Base-by-base conservation (phyloP, 2,329 filamentous ascomycete species). In the Cyphellophora attinorum region DNA sequence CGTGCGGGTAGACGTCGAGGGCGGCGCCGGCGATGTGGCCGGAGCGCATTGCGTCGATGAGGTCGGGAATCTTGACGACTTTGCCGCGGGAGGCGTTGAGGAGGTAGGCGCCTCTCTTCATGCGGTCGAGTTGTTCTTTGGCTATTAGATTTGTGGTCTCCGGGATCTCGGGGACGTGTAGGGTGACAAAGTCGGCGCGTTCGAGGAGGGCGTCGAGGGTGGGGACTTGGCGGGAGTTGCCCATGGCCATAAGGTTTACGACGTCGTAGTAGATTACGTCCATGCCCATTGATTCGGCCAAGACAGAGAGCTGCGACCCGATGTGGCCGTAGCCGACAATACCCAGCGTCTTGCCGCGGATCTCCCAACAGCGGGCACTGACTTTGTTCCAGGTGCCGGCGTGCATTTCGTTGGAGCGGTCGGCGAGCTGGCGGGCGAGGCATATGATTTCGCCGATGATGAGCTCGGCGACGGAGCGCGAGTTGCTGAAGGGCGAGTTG, bases 401-500 rank as follows among this genome's bases (percentile, higher is more conserved):
- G 68, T 98, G 91, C 74, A 98, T 77, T 65, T 98, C 91, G 52
- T 76, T 85, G 43, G 85, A 94, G 49, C 91, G 84, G 61, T 98
- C 91, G 43, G 85, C 81, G 19, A 98, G 71, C 62, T 98, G 91
- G 40, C 91, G 81, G 14, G 91, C 91, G 35, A 98, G 78, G 25
- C 72, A 68, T 53, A 98, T 95, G 54, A 98, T 88, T 62, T 95
- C 89, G 35, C 71, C 81, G 56, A 98, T 95, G 50, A 96, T 86
- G 37, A 96, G 70, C 67, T 98, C 91, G 37, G 91, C 91, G 33
- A 98, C 91, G 57, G 85, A 93, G 58, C 91, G 81, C 6, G 89
- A 96, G 65, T 98, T 98, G 64, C 84, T 88, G 64, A 98, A 98
- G 2, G 91, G 91, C 29, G 91, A 96, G 66, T 98, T 98, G 76